A percentile compares a stretch with the other conserved stretches of the same genome.
phyloP scores from a whole-genome alignment of 2,329 filamentous ascomycete genomes.

The Dactylellina cionopaga region DNA sequence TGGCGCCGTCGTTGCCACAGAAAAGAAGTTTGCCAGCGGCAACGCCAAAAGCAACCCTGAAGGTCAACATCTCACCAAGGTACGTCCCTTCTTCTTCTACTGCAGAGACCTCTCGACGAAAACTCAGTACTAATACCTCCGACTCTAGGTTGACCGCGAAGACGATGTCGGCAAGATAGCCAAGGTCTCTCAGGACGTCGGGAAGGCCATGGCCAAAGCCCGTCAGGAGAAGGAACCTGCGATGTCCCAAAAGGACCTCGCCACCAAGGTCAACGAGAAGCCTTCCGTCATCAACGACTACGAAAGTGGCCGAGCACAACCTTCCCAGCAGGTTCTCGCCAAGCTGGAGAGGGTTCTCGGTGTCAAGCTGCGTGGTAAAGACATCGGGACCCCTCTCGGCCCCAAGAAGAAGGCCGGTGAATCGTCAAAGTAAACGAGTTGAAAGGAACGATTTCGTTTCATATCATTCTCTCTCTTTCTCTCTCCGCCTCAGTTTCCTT shows the following conservation, averaged over 20 bases:
- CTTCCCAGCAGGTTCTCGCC: conserved; percentile 83
- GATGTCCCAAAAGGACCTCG: conserved; percentile 90
- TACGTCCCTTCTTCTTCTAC: neutral
- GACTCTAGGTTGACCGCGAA: conserved; percentile 85
- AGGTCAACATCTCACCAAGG: conserved; percentile 84
- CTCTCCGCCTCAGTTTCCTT: neutral
- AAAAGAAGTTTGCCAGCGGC: conserved; percentile 77
- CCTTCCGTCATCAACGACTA: conserved; percentile 82
- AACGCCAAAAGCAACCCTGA: conserved; percentile 67
- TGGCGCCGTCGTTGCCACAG: conserved; percentile 79
- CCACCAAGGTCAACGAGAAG: conserved; percentile 89
- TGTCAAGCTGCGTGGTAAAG: conserved; percentile 83
- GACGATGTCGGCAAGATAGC: conserved; percentile 99
- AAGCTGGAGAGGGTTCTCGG: conserved; percentile 86
- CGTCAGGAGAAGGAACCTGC: conserved; percentile 86
- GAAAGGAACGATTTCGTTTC: neutral
- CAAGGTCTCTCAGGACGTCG: conserved; percentile 82
- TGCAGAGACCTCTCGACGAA: neutral
- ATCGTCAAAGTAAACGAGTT: conserved; percentile 27
- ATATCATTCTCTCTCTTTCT: neutral
- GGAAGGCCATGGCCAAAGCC: conserved; percentile 80
- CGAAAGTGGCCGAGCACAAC: conserved; percentile 79
- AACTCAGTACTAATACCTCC: neutral
- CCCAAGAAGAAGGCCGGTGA: conserved; percentile 72
- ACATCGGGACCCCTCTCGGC: conserved; percentile 84